phyloP scores from a whole-genome alignment of 2,329 filamentous ascomycete genomes.

The Elsinoe ampelina region DNA sequence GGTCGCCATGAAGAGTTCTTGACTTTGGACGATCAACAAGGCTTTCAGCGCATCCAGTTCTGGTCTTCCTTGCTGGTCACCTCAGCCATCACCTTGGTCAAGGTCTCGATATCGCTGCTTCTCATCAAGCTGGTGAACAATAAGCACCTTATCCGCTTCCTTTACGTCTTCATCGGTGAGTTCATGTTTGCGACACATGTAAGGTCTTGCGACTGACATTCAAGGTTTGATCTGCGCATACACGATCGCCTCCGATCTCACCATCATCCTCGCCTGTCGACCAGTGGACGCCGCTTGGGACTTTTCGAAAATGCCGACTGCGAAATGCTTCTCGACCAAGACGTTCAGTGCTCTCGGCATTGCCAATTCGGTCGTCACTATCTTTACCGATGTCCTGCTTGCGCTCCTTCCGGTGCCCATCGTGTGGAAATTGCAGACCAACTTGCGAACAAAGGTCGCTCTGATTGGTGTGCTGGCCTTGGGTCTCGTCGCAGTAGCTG shows the following conservation, averaged over 20 bases:
- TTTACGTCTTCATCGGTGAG: constrained; percentile 37
- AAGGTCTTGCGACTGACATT: not conserved
- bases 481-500: constrained; percentile 34
- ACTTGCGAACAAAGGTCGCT: constrained; percentile 33
- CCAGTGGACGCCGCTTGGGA: constrained; percentile 39
- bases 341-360: constrained; percentile 37
- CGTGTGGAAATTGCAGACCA: constrained; percentile 36
- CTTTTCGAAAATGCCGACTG: constrained; percentile 24
- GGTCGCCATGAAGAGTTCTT: constrained; percentile 34
- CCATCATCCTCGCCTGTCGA: constrained; percentile 40
- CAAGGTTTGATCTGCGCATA: constrained; percentile 36
- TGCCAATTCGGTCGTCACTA: constrained; percentile 34
- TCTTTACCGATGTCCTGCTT: constrained; percentile 33
- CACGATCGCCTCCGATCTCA: constrained; percentile 35
- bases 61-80: constrained; percentile 40
- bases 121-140: constrained; percentile 35
- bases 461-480: constrained; percentile 29
- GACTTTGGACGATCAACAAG: constrained; percentile 25
- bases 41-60: constrained; percentile 36
- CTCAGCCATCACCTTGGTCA: constrained; percentile 37
- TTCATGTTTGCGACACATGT: not conserved
- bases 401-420: constrained; percentile 36
- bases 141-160: constrained; percentile 32
- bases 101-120: constrained; percentile 40
- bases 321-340: constrained; percentile 34